These are phyloP conservation scores for Termitomyces titanicus DNA, from an alignment of 768 basidiomycete genomes.

Conservation along the genomic window DNA sequence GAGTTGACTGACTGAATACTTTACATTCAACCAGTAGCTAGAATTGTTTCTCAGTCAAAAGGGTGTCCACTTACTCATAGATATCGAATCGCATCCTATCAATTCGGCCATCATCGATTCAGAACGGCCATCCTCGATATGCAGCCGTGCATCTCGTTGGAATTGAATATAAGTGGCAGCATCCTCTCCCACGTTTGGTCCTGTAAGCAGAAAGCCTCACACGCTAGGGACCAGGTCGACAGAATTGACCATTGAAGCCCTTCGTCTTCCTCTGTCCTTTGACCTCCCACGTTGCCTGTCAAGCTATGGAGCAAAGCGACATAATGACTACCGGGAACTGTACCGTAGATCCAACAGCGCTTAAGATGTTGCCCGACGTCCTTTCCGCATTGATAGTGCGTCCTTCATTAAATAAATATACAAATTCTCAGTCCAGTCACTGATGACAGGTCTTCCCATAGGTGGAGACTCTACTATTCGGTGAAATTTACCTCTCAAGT, in stretches of 20 bases:
- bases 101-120: background rate
- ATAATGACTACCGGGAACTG: background rate
- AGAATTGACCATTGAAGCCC: background rate
- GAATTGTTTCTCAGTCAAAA: background rate
- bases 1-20: background rate
- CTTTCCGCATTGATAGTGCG: background rate
- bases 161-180: background rate
- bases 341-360: background rate
- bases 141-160: background rate
- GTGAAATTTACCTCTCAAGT: background rate
- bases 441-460: background rate
- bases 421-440: background rate
- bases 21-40: background rate
- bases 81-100: background rate
- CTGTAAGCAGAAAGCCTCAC: too few species aligned
- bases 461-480: slow-evolving; percentile 1
- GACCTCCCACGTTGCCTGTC: background rate
- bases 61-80: too few species aligned
- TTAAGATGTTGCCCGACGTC: background rate
- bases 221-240: background rate
- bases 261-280: background rate
- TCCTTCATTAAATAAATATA: background rate
- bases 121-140: background rate
- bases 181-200: background rate
- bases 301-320: background rate